Evolutionary conservation across 2,329 filamentous ascomycete genomes (phyloP), one percentile per base, ranked within the genome.

Genomic region (Exophiala phaeomuriformis): DNA sequence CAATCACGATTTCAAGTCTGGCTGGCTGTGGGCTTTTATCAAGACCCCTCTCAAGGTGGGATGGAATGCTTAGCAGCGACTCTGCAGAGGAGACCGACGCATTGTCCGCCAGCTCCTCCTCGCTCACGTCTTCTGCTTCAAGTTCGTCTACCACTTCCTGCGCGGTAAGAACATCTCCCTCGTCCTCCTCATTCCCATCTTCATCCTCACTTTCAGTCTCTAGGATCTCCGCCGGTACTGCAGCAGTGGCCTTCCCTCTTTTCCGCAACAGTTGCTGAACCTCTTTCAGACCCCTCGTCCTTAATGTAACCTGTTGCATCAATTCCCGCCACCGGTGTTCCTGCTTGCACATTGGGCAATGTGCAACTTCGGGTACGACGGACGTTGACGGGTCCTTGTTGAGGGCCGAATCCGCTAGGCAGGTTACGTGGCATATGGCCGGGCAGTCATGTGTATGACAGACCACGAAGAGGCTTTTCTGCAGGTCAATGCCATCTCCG

Each of bases 221-320:
- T 29, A 51, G 33, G 4, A 57, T 47, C 49, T 57, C 62, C 51
- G 57, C 64, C 57, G 50, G 65, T 48, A 58, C 68, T 3, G 64
- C 67, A n/a, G 56, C 59, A 59, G 65, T 70, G 9, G 58, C 56
- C 28, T 59, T 64, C n/a, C 55, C 64, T 9, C 29, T 32, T 55
- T 71, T 74, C 54, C 71, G 71, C 66, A 89, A 75, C 29, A 95
- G 64, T 60, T 82, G 82, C 39, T 83, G 78, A 1, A 90, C 72
- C 60, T 90, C 85, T 53, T 85, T 85, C 51, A 77, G 69, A 0
- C 85, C 90, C 28, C 88, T 78, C 35, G 81, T 74, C 32, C 91
- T 78, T 46, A 95, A 71, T 47, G 79, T 93, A 62, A 95, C 70
- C 66, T 95, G 90, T 65, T 83, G 90, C 72, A 94, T 85, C 71